Percentiles rank a stretch among this genome's conserved stretches.
These are phyloP conservation scores for Tuber aestivum DNA, from an alignment of 495 filamentous ascomycete species.

Conservation along the genomic window DNA sequence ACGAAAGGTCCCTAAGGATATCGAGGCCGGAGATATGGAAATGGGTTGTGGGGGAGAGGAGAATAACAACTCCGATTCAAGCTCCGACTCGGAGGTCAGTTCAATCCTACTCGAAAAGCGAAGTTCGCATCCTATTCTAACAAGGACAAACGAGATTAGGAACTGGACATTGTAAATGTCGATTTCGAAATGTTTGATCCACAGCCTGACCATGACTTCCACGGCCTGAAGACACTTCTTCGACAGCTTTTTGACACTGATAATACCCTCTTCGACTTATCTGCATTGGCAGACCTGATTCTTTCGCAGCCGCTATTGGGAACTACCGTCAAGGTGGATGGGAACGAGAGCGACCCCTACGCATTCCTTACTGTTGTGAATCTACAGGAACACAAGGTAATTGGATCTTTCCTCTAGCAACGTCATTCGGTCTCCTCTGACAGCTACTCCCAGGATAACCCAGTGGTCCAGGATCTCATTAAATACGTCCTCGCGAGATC, in stretches of 20 bases:
- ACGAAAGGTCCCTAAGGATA: conserved; percentile 49
- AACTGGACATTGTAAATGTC: conserved; percentile 84
- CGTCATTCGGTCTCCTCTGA: background rate
- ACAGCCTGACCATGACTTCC: conserved; percentile 81
- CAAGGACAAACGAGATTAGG: conserved; percentile 50
- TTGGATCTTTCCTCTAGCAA: background rate
- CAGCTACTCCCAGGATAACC: conserved; percentile 53
- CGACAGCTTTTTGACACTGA: conserved; percentile 93
- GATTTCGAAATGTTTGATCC: conserved; percentile 99
- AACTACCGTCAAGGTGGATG: conserved; percentile 91
- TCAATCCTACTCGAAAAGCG: background rate
- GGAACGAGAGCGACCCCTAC: conserved; percentile 88
- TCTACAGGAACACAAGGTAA: conserved; percentile 65
- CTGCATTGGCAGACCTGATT: conserved; percentile 77
- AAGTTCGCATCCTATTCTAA: background rate
- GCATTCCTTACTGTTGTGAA: conserved; percentile 91
- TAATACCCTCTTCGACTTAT: conserved; percentile 74
- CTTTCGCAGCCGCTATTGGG: conserved; percentile 82
- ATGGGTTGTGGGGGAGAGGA: conserved; percentile 46
- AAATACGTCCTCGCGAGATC: conserved; percentile 64
- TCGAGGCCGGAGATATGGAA: conserved; percentile 43
- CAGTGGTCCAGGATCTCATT: conserved; percentile 61
- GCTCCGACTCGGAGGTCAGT: conserved; percentile 47
- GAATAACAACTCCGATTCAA: conserved; percentile 41
- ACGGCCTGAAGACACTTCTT: conserved; percentile 83